Base-by-base conservation (phyloP, 345 rosid species). In the Angophora floribunda region DNA sequence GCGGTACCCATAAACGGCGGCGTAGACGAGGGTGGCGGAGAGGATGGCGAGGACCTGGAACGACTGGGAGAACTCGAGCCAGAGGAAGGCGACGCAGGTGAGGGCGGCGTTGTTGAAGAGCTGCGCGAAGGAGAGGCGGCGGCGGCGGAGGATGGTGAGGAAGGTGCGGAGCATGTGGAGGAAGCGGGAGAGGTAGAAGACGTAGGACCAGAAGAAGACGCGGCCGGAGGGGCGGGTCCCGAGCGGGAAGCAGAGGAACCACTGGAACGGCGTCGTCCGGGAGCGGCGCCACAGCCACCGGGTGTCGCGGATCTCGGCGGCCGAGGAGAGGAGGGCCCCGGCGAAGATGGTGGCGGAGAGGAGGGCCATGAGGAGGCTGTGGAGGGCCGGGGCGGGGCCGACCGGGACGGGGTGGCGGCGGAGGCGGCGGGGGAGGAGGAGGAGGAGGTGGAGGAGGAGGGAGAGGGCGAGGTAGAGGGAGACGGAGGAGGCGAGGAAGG, bases 141-240 rank as follows among this genome's bases (percentile, higher is more conserved):
- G 94, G 30, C 87, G 91, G 47, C 92, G 88, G 15, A 96, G 89
- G 30, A 97, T 91, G 47, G 95, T 75, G 89, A 96, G 91, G 85
- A 96, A 87, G 4, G 98, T 96, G 0, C 97, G 95, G 84, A 91
- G 51, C 97, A 97, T 96, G 91, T 96, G 98, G 90, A 97, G 91
- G 92, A 93, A 96, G 8, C 99, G 94, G 0, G 97, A 93, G 63
- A 97, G 95, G 91, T 97, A 97, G 89, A 96, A 97, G 22, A 91
- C 89, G 90, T 97, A 97, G 0, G 99, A 97, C 99, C 99, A 97
- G 93, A 97, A 97, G 93, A 97, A 97, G 87, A 97, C 99, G 9
- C 99, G 98, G 21, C 99, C 99, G 0, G 99, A 96, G 6, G 99
- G 97, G 6, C 99, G 95, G 28, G 97, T 97, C 1, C 99, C 99